phyloP scores from a whole-genome alignment of 1,139 yeast species.

The Candida tetrigidarum region DNA sequence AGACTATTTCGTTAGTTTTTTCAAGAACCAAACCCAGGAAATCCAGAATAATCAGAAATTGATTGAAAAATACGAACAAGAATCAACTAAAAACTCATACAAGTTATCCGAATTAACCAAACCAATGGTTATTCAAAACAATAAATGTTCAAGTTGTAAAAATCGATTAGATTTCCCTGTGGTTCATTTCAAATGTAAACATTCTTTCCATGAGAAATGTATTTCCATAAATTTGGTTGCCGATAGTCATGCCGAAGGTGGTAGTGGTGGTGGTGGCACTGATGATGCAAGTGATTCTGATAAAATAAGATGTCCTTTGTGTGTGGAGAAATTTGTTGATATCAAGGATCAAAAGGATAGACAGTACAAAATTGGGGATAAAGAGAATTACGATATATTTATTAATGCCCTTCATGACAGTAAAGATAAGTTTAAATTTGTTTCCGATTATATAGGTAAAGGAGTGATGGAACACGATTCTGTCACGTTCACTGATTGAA shows the following conservation, averaged over 20 bases:
- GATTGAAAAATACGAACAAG: conserved; percentile 69
- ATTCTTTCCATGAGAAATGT: conserved; percentile 87
- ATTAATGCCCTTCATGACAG: conserved; percentile 59
- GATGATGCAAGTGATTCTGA: conserved; percentile 20
- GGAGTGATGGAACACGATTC: conserved; percentile 73
- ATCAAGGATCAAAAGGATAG: conserved; percentile 59
- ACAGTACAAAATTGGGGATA: conserved; percentile 54
- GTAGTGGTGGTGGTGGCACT: conserved; percentile 12
- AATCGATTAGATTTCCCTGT: conserved; percentile 76
- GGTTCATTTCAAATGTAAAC: conserved; percentile 85
- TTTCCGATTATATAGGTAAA: conserved; percentile 82
- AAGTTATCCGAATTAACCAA: conserved; percentile 59
- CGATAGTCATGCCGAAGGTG: not conserved
- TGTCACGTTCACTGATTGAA: conserved; percentile 5
- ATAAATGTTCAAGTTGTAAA: conserved; percentile 74
- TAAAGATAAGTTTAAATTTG: conserved; percentile 70
- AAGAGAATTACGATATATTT: conserved; percentile 67
- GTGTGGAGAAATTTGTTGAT: conserved; percentile 71
- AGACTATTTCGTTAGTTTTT: conserved; percentile 65
- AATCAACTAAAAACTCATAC: conserved; percentile 58
- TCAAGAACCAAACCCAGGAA: conserved; percentile 65
- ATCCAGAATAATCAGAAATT: conserved; percentile 70
- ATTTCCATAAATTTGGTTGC: conserved; percentile 50
- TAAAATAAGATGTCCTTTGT: conserved; percentile 63
- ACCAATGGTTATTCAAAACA: conserved; percentile 68